These are phyloP conservation scores for Asterochloris sp. DNA, from an alignment of 139 green algal genomes.

Conservation along the genomic window DNA sequence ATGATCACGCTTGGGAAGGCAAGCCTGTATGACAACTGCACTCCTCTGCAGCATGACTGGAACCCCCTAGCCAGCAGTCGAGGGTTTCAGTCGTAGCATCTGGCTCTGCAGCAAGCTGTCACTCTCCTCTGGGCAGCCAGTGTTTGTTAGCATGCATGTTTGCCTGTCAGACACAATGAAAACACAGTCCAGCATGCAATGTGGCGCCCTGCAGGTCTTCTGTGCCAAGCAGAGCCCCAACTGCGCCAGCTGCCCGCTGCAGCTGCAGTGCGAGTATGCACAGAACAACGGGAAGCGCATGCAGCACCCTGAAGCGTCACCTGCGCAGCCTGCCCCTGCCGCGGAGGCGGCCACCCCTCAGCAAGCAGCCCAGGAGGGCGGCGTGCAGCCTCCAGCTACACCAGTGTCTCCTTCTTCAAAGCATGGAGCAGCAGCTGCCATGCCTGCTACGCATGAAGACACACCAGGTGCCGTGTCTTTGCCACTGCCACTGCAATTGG, in stretches of 20 bases:
- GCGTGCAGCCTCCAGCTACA: no score
- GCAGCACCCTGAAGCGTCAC: not conserved
- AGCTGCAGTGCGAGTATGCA: constrained; percentile 57
- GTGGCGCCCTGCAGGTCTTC: constrained; percentile 25
- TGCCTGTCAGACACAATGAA: not conserved
- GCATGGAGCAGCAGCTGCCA: no score
- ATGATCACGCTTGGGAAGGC: constrained; percentile 92
- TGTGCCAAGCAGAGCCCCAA: constrained; percentile 76
- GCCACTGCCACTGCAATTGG: no score
- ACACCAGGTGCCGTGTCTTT: no score
- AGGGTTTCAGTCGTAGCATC: no score
- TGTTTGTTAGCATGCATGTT: not conserved
- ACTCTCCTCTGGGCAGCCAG: not conserved
- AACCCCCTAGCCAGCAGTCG: no score
- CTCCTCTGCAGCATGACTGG: no score
- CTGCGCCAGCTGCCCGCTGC: constrained; percentile 73
- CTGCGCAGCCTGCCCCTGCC: not conserved
- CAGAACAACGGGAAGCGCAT: constrained; percentile 14
- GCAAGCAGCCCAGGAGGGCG: not conserved
- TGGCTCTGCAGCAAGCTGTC: not conserved
- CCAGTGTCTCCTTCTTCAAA: no score
- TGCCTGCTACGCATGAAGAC: no score
- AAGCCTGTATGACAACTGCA: not conserved
- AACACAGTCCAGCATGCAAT: not conserved
- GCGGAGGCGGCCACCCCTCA: not conserved